Conservation (phyloP, 192 early-diverging fungal species). For the Umbelopsis ramanniana region DNA sequence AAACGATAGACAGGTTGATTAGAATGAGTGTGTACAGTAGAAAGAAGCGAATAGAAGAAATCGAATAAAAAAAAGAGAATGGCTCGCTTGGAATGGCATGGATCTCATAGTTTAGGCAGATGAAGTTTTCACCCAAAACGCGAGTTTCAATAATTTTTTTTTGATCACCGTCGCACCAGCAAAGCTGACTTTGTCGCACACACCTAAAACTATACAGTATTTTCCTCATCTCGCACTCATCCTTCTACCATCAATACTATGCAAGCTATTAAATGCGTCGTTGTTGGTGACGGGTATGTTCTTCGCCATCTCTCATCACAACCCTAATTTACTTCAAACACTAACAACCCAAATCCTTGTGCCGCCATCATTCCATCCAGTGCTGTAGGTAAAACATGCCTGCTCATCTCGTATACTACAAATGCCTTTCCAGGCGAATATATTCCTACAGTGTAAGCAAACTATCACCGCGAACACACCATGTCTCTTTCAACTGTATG, state of each 20-base stretch:
- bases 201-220: background rate
- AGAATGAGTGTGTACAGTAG: too few relatives aligned
- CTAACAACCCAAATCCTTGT: too few relatives aligned
- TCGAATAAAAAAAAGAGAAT: too few relatives aligned
- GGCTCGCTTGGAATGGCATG: background rate
- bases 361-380: conserved; percentile 40
- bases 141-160: conserved; percentile 12
- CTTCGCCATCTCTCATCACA: background rate
- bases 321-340: background rate
- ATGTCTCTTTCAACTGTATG: background rate
- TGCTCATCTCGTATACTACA: conserved; percentile 97
- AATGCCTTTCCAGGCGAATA: conserved; percentile 99
- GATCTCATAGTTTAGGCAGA: background rate
- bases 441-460: conserved; percentile 96
- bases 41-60: too few relatives aligned
- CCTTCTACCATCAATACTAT: conserved; percentile 26
- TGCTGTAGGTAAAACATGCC: conserved; percentile 95
- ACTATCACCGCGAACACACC: background rate
- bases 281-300: conserved; percentile 40
- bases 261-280: conserved; percentile 42
- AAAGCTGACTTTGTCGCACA: conserved; percentile 21
- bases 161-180: conserved; percentile 23
- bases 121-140: background rate
- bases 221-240: conserved; percentile 25
- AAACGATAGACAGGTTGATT: too few relatives aligned